Evolutionary conservation across 2,329 filamentous ascomycete genomes (phyloP), one percentile per base, ranked within the genome.

Genomic region (Colletotrichum sidae): DNA sequence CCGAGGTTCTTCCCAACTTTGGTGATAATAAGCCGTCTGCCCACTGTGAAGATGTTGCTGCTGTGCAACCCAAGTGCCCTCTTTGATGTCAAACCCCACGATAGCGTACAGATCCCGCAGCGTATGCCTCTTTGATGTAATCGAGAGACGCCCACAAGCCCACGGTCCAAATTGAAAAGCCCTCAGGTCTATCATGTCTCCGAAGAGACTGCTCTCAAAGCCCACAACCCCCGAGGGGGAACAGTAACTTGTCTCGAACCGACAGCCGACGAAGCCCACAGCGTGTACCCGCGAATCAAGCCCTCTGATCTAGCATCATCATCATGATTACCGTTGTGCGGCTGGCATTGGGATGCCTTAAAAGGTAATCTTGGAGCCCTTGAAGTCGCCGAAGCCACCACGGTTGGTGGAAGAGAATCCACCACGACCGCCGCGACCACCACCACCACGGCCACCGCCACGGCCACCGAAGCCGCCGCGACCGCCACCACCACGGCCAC

Each of bases 351-450:
- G 59, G 33, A 15, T 25, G 4, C 25, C 37, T 82, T 81, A 83
- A 77, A 93, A 93, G 70, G 88, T 92, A 76, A 88, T 89, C 89
- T 94, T 96, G 83, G 88, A 91, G 80, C 93, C 93, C 79, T 86
- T 82, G 73, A 79, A 81, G 67, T 80, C 80, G 50, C 82, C 80
- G 60, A 80, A 72, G 60, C 77, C 77, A 35, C 80, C 77, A 50
- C 80, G 74, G 55, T 73, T 73, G 63, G 78, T 72, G 55, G 78
- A 76, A 67, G 84, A 80, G 68, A 86, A 82, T 58, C 84, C 82
- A 65, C 85, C 81, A 69, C 84, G 80, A 68, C 86, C 83, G 69
- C 86, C 81, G 69, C 86, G 81, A 69, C 83, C 80, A 69, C 85
- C 80, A 64, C 84, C 78, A 69, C 83, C 77, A 65, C 84, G 79